These are phyloP conservation scores for Colletotrichum incanum DNA, from an alignment of 2,329 filamentous ascomycete species.

Conservation along the genomic window DNA sequence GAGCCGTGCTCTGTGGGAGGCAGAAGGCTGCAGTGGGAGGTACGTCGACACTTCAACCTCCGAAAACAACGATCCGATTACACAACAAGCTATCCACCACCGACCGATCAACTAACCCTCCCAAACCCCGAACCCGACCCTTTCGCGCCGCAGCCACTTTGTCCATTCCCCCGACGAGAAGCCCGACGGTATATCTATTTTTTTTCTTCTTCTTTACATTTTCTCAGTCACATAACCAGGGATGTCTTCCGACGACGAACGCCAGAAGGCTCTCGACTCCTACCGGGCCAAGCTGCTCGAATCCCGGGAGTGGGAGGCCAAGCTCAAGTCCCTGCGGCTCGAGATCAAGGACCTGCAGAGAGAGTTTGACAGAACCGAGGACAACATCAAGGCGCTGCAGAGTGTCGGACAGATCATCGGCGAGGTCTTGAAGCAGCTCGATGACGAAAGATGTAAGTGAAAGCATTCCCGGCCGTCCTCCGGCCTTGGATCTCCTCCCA, in stretches of 20 bases:
- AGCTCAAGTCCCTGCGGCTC: constrained; percentile 92
- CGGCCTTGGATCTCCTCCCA: background rate
- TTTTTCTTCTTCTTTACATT: background rate
- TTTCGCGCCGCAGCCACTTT: background rate
- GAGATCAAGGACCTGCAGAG: constrained; percentile 97
- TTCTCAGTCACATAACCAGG: constrained; percentile 25
- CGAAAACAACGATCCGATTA: constrained; percentile 43
- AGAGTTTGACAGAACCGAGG: constrained; percentile 96
- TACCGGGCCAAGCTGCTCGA: constrained; percentile 90
- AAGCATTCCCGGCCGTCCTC: constrained; percentile 16
- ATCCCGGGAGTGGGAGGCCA: constrained; percentile 98
- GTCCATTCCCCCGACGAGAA: constrained; percentile 11
- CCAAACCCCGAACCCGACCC: constrained; percentile 6
- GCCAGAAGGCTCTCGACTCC: constrained; percentile 80
- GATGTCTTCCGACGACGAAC: constrained; percentile 72
- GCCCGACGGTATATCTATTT: background rate
- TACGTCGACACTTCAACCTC: constrained; percentile 41
- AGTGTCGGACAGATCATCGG: constrained; percentile 99
- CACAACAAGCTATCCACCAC: constrained; percentile 38
- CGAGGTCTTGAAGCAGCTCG: constrained; percentile 97
- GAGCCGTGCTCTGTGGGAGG: constrained; percentile 34
- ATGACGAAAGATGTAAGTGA: constrained; percentile 94
- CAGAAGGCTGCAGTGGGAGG: constrained; percentile 42
- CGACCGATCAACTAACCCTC: constrained; percentile 7
- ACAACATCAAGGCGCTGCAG: constrained; percentile 99